Conservation (phyloP, 2,329 filamentous ascomycete genomes). For the Colletotrichum gloeosporioides region DNA sequence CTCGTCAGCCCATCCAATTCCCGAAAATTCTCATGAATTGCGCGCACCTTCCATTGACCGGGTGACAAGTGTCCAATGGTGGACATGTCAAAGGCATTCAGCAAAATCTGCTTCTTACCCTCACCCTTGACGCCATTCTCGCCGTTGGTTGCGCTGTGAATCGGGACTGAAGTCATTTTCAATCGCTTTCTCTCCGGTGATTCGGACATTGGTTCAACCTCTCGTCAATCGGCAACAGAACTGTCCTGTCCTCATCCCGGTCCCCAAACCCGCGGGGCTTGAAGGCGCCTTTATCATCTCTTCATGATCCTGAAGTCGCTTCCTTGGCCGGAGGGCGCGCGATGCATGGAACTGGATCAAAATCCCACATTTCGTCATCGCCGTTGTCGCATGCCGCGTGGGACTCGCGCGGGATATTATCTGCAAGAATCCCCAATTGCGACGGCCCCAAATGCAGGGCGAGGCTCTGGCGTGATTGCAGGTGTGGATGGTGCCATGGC, state of each 20-base stretch:
- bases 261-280: not conserved
- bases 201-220: not conserved
- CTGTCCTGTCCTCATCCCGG: not conserved
- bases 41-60: constrained; percentile 69
- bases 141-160: not conserved
- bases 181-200: no score
- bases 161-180: constrained; percentile 6
- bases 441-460: not conserved
- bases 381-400: constrained; percentile 11
- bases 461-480: constrained; percentile 16
- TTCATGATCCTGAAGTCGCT: not conserved
- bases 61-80: constrained; percentile 69
- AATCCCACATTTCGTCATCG: constrained; percentile 11
- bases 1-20: not conserved
- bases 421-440: constrained; percentile 3
- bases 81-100: constrained; percentile 67
- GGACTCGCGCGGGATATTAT: constrained; percentile 13
- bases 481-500: constrained; percentile 15
- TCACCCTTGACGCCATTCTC: not conserved
- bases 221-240: not conserved
- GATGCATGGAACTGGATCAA: not conserved
- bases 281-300: not conserved
- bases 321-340: not conserved
- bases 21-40: no score
- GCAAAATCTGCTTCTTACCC: constrained; percentile 45